Evolutionary conservation across 495 filamentous ascomycete genomes (phyloP).

Genomic region (Symbiotaphrina buchneri): DNA sequence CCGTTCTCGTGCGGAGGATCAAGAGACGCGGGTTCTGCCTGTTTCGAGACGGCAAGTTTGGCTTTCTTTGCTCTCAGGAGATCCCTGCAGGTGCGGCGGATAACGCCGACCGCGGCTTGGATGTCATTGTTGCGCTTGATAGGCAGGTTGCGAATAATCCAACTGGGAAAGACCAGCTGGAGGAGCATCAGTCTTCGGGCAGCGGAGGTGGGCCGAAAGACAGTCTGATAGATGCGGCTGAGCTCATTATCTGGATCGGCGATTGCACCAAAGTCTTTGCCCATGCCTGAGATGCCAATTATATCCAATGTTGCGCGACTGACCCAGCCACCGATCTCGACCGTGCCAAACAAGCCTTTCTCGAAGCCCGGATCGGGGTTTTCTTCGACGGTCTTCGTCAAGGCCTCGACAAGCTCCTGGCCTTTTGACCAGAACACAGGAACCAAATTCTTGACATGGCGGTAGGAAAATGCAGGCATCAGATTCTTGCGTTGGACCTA

Average conservation of each 20-base stretch:
- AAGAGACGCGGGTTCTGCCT: no score
- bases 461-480: conserved; percentile 65
- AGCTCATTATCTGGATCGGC: conserved; percentile 38
- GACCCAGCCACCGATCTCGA: conserved; percentile 50
- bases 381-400: conserved; percentile 14
- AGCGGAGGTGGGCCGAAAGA: conserved; percentile 24
- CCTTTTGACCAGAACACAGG: conserved; percentile 65
- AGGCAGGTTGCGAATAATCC: conserved; percentile 31
- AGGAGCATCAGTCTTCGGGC: conserved; percentile 22
- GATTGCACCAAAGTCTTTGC: conserved; percentile 55
- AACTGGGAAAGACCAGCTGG: conserved; percentile 21
- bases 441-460: conserved; percentile 73
- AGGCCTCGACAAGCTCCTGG: conserved; percentile 9
- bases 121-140: conserved; percentile 43
- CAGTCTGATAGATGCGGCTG: conserved; percentile 35
- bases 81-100: conserved; percentile 37
- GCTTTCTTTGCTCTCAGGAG: conserved; percentile 47
- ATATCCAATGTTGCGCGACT: conserved; percentile 63
- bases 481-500: conserved; percentile 48
- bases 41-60: conserved; percentile 28
- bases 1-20: conserved; percentile 11
- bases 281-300: conserved; percentile 64
- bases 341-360: not conserved
- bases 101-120: conserved; percentile 23
- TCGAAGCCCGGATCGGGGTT: conserved; percentile 9